Base-by-base conservation (phyloP, 495 filamentous ascomycete genomes). In the Aspergillus sclerotioniger region DNA sequence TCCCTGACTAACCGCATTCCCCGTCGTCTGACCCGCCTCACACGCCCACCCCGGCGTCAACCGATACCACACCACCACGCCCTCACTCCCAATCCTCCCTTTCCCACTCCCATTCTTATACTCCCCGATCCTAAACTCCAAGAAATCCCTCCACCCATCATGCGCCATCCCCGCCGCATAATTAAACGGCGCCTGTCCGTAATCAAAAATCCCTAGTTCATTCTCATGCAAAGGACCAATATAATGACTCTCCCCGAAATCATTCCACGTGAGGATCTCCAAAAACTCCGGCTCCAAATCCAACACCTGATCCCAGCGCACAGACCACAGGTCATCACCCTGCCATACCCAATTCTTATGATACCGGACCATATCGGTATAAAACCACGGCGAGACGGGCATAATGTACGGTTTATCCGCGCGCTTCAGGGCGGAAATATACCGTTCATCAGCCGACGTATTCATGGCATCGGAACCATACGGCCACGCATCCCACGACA, bases 401-500 rank as follows among this genome's bases (percentile, higher is more conserved):
- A 90, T 90, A 83, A 91, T 90, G 72, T 84, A 91, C 3, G 83
- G 74, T 68, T 87, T 32, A 25, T 50, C 17, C 4, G 20, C 88
- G 1, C 75, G 76, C 8, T 63, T 64, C 1, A 82, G 69, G 7
- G 62, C 64, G 3, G 70, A 63, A 25, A 75, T 67, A 69, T 84
- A 91, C 2, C 74, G 52, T 43, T 71, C 61, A 61, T 91, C 89
- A 16, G 73, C 73, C 19, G 70, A 71, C 0, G 76, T 79, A 6
- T 75, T 75, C 69, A 86, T 88, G 25, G 76, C 69, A 0, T 66
- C 61, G 1, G 77, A 67, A 31, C 84, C 83, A 5, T 81, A 71
- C 3, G 89, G 87, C 90, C 90, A 93, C 6, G 88, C 87, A 52
- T 82, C 83, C 89, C 90, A 92, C 19, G 77, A 82, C 61, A 87